Conservation (phyloP, 129 eudicot species). For the Solidago caesia region DNA sequence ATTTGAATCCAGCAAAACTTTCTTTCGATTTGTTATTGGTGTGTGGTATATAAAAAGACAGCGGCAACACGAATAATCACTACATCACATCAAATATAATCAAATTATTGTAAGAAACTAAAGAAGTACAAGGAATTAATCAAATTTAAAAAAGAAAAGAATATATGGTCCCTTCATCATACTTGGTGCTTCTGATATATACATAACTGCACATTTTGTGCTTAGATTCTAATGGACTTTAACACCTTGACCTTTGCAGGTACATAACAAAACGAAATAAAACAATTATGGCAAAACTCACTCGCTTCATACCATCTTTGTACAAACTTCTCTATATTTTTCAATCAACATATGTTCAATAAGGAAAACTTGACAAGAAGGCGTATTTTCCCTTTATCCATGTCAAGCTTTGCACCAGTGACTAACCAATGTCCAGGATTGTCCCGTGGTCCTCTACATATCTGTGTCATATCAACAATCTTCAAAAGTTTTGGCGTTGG, state of each 20-base stretch:
- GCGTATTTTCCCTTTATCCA: conserved; percentile 69
- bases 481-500: conserved; percentile 62
- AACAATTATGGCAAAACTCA: conserved; percentile 1
- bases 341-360: conserved; percentile 42
- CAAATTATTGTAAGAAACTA: not conserved
- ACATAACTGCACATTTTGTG: conserved; percentile 15
- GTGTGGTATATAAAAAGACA: too few relatives aligned
- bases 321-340: conserved; percentile 3
- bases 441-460: conserved; percentile 71
- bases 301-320: conserved; percentile 10
- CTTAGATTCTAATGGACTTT: not conserved
- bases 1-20: too few relatives aligned
- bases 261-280: not conserved
- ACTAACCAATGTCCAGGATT: conserved; percentile 94
- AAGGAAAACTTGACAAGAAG: conserved; percentile 77
- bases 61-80: too few relatives aligned
- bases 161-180: conserved; percentile 16
- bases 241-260: conserved; percentile 13
- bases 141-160: not conserved
- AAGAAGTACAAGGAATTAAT: not conserved
- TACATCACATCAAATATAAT: not conserved
- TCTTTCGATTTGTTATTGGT: too few relatives aligned
- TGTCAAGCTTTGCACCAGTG: conserved; percentile 77
- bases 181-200: conserved; percentile 10
- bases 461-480: conserved; percentile 69